These are phyloP conservation scores for Euphorbia lathyris DNA, from an alignment of 345 rosid species.

Conservation along the genomic window DNA sequence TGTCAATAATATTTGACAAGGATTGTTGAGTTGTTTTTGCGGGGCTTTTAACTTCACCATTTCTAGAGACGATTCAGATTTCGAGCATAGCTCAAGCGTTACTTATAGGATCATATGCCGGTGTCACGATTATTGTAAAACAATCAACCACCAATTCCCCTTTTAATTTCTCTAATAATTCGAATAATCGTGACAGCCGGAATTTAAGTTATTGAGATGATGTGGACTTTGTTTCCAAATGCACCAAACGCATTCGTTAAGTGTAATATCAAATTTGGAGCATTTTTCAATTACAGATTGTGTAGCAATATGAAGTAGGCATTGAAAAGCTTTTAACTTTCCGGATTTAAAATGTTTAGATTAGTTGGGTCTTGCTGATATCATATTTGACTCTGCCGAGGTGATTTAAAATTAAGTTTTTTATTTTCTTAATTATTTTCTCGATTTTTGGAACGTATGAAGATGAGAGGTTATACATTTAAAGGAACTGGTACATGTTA, in stretches of 20 bases:
- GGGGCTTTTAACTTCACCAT: too few relatives aligned
- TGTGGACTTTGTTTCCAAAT: neutral
- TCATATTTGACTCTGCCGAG: neutral
- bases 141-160: too few relatives aligned
- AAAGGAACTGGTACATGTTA: slow-evolving; percentile 5
- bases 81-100: neutral
- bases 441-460: neutral
- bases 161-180: too few relatives aligned
- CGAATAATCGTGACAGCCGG: too few relatives aligned
- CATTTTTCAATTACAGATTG: neutral
- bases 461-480: neutral
- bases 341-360: neutral
- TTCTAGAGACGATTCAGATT: neutral
- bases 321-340: neutral
- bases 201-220: neutral
- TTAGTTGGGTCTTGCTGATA: neutral
- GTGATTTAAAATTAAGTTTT: too few relatives aligned
- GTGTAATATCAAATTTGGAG: neutral
- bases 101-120: neutral
- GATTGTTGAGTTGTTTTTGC: too few relatives aligned
- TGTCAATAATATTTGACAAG: too few relatives aligned
- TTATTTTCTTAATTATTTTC: neutral
- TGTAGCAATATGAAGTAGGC: neutral
- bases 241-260: neutral
- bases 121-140: too few relatives aligned